Base-by-base conservation (phyloP, 202 grass and related monocot species). In the Saccharum hybrid region DNA sequence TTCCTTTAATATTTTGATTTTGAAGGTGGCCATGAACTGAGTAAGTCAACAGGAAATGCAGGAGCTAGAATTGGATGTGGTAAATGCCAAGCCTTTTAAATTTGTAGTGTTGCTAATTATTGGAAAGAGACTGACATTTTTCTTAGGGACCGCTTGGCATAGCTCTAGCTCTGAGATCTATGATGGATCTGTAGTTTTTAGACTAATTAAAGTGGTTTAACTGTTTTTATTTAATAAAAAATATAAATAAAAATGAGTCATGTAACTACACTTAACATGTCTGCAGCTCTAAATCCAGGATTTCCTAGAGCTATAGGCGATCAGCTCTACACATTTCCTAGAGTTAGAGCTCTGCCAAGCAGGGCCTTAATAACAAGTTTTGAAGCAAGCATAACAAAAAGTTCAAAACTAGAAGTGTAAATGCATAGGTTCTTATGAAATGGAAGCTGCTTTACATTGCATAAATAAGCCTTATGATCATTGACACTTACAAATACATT, bases 1-100 rank as follows among this genome's bases (percentile, higher is more conserved):
- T 57, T 83, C 15, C 51, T 77, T 59, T 9, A 41, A 46, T 69
- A 48, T 66, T 83, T 54, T 93, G 30, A 54, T 72, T 84, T 57
- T 93, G 33, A 76, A 93, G 91, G 88, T 63, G 88, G 86, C 8
- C 88, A 90, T 75, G 82, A 93, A 70, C 91, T 93, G 36, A 88
- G 88, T 42, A 93, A 90, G 48, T 84, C 79, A 81, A 88, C 91
- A 68, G 88, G 91, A 77, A 93, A 93, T 36, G 88, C 91, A 70
- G 91, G 91, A 28, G 91, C 88, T 31, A 88, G 91, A 81, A 78
- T 93, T 81, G 91, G 91, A 84, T 90, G 91, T 9, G 88, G 88
- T 93, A 88, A 88, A 63, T 36, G 1, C 5, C 37, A 86, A 48
- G 1, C 45, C 15, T 62, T 52, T 10, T 23, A 60, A 60, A 60